These are phyloP conservation scores for Ceratocystis lukuohia DNA, from an alignment of 2,329 filamentous ascomycete species.

Conservation along the genomic window DNA sequence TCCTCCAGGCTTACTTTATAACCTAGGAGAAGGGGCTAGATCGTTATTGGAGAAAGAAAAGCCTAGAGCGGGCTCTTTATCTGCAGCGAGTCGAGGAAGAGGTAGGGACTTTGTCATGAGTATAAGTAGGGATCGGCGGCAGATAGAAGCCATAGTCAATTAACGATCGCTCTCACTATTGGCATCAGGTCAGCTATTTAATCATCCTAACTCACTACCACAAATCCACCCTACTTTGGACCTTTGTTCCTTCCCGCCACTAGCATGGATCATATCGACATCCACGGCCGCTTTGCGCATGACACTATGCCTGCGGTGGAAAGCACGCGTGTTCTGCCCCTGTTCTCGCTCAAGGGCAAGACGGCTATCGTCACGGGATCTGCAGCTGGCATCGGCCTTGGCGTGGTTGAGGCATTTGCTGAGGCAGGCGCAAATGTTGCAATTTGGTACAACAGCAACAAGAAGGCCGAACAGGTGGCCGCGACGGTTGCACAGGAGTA, in stretches of 20 bases:
- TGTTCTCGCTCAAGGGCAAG: conserved; percentile 53
- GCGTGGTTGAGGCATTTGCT: conserved; percentile 27
- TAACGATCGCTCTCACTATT: too few relatives aligned
- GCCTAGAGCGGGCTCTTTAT: background rate
- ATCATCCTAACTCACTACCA: background rate
- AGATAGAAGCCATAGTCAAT: background rate
- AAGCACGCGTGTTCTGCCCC: conserved; percentile 42
- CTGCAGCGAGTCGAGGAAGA: background rate
- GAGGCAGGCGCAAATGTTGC: conserved; percentile 26
- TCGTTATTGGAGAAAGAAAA: background rate
- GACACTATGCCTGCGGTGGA: conserved; percentile 38
- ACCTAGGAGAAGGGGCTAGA: too few relatives aligned
- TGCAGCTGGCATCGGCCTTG: conserved; percentile 22
- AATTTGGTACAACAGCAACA: conserved; percentile 27
- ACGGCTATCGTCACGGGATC: conserved; percentile 21
- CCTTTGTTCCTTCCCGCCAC: background rate
- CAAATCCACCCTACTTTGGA: background rate
- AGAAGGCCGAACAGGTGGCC: conserved; percentile 22
- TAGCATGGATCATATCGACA: conserved; percentile 31
- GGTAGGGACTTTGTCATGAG: background rate
- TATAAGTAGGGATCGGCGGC: background rate
- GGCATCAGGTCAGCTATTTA: too few relatives aligned
- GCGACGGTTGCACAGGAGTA: conserved; percentile 23
- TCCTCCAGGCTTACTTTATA: too few relatives aligned
- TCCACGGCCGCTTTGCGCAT: conserved; percentile 41